These are phyloP conservation scores for Sphagnum magellanicum DNA, from an alignment of 228 moss, liverwort and hornwort species.

Conservation along the genomic window DNA sequence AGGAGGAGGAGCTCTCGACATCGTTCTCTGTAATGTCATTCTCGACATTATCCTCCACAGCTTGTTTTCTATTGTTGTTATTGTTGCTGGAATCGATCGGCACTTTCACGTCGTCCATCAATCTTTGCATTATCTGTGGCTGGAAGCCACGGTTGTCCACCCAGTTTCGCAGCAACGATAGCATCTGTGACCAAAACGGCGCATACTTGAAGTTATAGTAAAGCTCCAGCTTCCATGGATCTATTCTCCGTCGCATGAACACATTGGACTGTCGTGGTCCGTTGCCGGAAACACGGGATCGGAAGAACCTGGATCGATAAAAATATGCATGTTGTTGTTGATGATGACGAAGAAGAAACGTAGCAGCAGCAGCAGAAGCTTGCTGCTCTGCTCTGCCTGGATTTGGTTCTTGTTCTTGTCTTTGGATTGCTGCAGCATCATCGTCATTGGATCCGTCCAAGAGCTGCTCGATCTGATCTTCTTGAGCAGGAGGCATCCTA, in stretches of 20 bases:
- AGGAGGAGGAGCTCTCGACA: not conserved
- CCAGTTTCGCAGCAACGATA: slow-evolving; percentile 1
- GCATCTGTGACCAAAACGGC: not conserved
- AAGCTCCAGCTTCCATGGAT: slow-evolving; percentile 2
- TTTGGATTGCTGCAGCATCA: too few species aligned
- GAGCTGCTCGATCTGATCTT: slow-evolving; percentile 1
- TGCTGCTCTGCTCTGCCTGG: too few species aligned
- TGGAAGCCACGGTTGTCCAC: slow-evolving; percentile 9
- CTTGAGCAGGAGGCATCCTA: slow-evolving; percentile 5
- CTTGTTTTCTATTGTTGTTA: not conserved
- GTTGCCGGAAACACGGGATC: too few species aligned
- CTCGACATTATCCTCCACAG: not conserved
- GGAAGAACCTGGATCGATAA: too few species aligned
- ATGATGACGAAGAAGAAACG: slow-evolving; percentile 2
- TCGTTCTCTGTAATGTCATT: not conserved
- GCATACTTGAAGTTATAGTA: slow-evolving; percentile 1
- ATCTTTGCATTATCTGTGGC: slow-evolving; percentile 27
- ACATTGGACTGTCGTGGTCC: not conserved
- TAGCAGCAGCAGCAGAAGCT: too few species aligned
- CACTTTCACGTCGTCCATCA: slow-evolving; percentile 16
- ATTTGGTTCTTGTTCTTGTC: too few species aligned
- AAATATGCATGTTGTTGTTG: slow-evolving; percentile 1
- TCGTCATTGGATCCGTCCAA: not conserved
- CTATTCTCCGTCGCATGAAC: not conserved
- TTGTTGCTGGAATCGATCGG: slow-evolving; percentile 9